phyloP scores from a whole-genome alignment of 2,329 filamentous ascomycete genomes.

The Claviceps maximensis region DNA sequence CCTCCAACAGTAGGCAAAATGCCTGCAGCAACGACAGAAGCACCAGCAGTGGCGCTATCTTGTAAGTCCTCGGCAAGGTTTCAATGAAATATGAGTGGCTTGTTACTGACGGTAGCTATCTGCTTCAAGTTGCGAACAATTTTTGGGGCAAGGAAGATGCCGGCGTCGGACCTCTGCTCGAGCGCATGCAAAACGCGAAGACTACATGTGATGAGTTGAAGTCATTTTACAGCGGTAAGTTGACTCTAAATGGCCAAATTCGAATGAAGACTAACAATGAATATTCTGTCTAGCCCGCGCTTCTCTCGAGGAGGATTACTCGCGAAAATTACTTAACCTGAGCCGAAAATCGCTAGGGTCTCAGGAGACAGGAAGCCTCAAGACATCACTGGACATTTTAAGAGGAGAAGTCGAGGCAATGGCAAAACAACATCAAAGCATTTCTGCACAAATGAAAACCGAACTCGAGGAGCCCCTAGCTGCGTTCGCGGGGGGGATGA shows the following conservation, averaged over 20 bases:
- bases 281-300: constrained; percentile 51
- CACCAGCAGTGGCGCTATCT: constrained; percentile 53
- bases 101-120: neutral
- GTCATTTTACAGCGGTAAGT: constrained; percentile 70
- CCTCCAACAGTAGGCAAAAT: constrained; percentile 26
- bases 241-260: neutral
- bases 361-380: constrained; percentile 71
- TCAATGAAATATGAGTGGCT: no score
- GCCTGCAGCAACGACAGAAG: constrained; percentile 47
- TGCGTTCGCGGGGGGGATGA: constrained; percentile 88
- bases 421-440: constrained; percentile 82
- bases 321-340: constrained; percentile 74
- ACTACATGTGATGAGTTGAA: constrained; percentile 88
- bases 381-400: constrained; percentile 72
- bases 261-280: neutral
- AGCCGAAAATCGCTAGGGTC: constrained; percentile 83
- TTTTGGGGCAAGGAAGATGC: constrained; percentile 99
- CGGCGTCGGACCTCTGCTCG: constrained; percentile 78
- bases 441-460: constrained; percentile 87
- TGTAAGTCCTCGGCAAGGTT: constrained; percentile 32
- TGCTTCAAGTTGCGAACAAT: constrained; percentile 78
- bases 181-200: constrained; percentile 91
- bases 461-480: constrained; percentile 88
- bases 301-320: constrained; percentile 92
- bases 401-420: constrained; percentile 84